Evolutionary conservation across 1,139 yeast genomes (phyloP), one percentile per base, ranked within the genome.

Genomic region (Saccharomycopsis crataegensis): DNA sequence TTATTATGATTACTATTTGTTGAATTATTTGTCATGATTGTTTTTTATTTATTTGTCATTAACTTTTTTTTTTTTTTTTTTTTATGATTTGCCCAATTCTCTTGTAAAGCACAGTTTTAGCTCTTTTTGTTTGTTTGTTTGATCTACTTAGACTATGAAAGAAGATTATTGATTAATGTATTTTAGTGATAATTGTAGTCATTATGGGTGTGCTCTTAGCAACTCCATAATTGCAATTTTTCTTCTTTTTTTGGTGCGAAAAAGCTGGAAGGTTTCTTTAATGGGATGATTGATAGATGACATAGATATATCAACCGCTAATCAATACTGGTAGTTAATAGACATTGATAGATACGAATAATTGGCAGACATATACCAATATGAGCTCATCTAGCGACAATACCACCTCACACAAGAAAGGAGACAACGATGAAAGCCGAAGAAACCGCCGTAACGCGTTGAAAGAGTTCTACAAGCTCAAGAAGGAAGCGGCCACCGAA

Each of bases 391-490:
- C 17, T 1, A 28, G 22, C 16, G 6, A 17, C 8, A 8, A 16
- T 6, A 49, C 42, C 17, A 49, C 42, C 17, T 14, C 50, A 17
- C 51, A 49, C 40, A 49, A 49, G 28, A 49, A 43, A 32, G 48
- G 48, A 2, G 48, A 49, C 14, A 22, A 22, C 28, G 28, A 22
- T 22, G 28, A 48, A 48, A 32, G 11, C 50, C 42, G 58, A 17
- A 41, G 45, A 12, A 46, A 51, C n/a, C 40, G 58, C 32, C 38
- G 58, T 17, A 48, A 54, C 33, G 58, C 58, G 6, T 51, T 56
- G 49, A 56, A 54, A 31, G 53, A 58, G 52, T 57, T 51, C 37
- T 54, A 58, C 44, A 57, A 49, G 45, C 43, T 52, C 28, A 45
- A 52, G 22, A 31, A 46, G 22, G 22, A 48, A 17, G 28, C 16